phyloP scores from a whole-genome alignment of 2,329 filamentous ascomycete genomes.

The Zasmidium angulare region DNA sequence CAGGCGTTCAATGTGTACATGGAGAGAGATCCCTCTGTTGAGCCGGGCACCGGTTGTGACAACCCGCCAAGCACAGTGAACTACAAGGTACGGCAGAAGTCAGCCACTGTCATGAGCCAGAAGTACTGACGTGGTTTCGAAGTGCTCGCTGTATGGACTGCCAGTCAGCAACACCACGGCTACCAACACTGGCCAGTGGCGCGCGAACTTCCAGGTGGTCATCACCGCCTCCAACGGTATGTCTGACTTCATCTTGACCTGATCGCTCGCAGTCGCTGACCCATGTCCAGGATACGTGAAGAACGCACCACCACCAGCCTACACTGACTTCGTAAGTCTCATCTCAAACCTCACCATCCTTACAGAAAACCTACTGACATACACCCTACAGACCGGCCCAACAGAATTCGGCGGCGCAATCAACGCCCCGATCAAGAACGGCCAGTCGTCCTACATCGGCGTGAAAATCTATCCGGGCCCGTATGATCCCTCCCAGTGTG shows the following conservation, averaged over 20 bases:
- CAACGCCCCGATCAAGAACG: slow-evolving; percentile 31
- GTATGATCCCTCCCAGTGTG: slow-evolving; percentile 21
- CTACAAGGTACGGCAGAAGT: no score
- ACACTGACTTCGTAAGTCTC: slow-evolving; percentile 15
- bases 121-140: no score
- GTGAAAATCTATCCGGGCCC: slow-evolving; percentile 24
- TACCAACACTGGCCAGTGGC: slow-evolving; percentile 36
- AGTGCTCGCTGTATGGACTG: slow-evolving; percentile 39
- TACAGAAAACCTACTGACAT: neutral
- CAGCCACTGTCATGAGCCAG: no score
- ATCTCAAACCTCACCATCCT: neutral
- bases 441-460: slow-evolving; percentile 33
- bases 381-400: slow-evolving; percentile 25
- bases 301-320: slow-evolving; percentile 17
- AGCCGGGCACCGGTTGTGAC: slow-evolving; percentile 33
- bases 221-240: slow-evolving; percentile 45
- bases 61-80: slow-evolving; percentile 37
- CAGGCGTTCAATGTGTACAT: slow-evolving; percentile 29
- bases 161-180: slow-evolving; percentile 31
- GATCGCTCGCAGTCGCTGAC: neutral
- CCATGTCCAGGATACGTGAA: slow-evolving; percentile 30
- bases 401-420: slow-evolving; percentile 35
- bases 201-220: slow-evolving; percentile 38
- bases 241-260: neutral
- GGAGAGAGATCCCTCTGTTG: slow-evolving; percentile 35